Percentiles rank a stretch among this genome's conserved stretches.
phyloP scores from a whole-genome alignment of 2,329 filamentous ascomycete species.

The Stagonosporopsis rhizophila region DNA sequence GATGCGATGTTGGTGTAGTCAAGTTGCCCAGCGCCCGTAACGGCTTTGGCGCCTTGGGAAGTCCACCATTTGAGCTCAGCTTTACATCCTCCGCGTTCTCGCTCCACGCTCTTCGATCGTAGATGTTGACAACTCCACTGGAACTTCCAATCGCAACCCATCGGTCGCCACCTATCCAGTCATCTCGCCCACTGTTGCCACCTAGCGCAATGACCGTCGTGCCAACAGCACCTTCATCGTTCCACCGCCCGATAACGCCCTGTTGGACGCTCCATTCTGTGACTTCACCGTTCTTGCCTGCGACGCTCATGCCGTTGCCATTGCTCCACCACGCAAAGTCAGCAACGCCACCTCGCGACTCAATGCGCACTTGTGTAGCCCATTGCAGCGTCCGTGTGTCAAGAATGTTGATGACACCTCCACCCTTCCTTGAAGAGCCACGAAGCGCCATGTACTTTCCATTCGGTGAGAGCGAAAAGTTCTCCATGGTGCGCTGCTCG shows the following conservation, averaged over 20 bases:
- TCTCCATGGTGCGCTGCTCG: constrained; percentile 90
- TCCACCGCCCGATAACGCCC: constrained; percentile 81
- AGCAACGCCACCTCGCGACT: constrained; percentile 81
- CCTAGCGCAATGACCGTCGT: constrained; percentile 84
- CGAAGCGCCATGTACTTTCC: constrained; percentile 85
- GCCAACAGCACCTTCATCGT: constrained; percentile 86
- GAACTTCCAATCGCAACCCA: constrained; percentile 90
- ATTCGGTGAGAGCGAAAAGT: constrained; percentile 85
- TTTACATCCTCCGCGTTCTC: constrained; percentile 32
- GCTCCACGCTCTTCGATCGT: constrained; percentile 76
- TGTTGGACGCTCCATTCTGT: constrained; percentile 82
- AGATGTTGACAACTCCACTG: constrained; percentile 90
- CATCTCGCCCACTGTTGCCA: constrained; percentile 67
- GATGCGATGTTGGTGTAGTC: constrained; percentile 79
- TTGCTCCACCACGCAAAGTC: constrained; percentile 95
- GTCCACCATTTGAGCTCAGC: constrained; percentile 49
- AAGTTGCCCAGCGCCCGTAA: constrained; percentile 81
- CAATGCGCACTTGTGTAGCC: constrained; percentile 81
- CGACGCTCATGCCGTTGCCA: constrained; percentile 80
- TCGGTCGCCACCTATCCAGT: constrained; percentile 74
- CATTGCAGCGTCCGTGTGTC: constrained; percentile 84
- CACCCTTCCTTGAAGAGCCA: constrained; percentile 81
- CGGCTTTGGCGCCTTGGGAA: constrained; percentile 75
- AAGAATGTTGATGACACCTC: constrained; percentile 86
- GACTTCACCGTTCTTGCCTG: constrained; percentile 86